Base-by-base conservation (phyloP, 1,284 basidiomycete species). In the Coniferiporia sulphurascens region DNA sequence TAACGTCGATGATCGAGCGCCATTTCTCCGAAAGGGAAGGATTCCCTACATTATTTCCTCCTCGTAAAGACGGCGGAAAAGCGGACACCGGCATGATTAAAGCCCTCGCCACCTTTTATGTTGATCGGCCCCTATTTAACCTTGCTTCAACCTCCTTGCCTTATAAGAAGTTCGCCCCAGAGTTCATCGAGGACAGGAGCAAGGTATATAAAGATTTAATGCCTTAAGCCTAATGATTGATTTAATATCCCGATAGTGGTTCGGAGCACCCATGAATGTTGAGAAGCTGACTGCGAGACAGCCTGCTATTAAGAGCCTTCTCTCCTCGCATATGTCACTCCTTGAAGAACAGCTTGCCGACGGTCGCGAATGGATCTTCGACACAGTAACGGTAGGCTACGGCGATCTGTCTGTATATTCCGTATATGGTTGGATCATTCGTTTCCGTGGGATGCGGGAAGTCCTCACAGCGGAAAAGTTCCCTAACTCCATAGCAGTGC, bases 331-430 rank as follows among this genome's bases (percentile, higher is more conserved):
- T 62, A 51, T 80, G 80, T 64, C 69, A 6, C 65, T 82, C 12
- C 48, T 82, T 5, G 80, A 85, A 63, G 75, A 82, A 61, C 81
- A 84, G 63, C 72, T 85, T 17, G 67, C 68, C 1, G 82, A 84
- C 66, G 79, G 74, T n/a, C 76, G 83, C 2, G 77, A 81, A 66
- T 86, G 82, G 82, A 68, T 84, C 5, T 76, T 84, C 60, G 77
- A 83, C 63, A 83, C 83, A 0, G 75, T 76, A 55, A 58, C 68
- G 0, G 80, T 81, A 3, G 74, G 80, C 48, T 68, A 83, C 9
- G 79, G 76, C 7, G 83, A 86, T 64, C 65, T 84, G 15, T 75
- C 78, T 2, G 70, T 78, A 5, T 75, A 84, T 61, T 80, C 80
- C 61, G 64, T 80, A 4, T 70, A 78, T 56, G 67, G 68, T 3